phyloP scores from a whole-genome alignment of 495 filamentous ascomycete genomes.

The Penicillium riverlandense region DNA sequence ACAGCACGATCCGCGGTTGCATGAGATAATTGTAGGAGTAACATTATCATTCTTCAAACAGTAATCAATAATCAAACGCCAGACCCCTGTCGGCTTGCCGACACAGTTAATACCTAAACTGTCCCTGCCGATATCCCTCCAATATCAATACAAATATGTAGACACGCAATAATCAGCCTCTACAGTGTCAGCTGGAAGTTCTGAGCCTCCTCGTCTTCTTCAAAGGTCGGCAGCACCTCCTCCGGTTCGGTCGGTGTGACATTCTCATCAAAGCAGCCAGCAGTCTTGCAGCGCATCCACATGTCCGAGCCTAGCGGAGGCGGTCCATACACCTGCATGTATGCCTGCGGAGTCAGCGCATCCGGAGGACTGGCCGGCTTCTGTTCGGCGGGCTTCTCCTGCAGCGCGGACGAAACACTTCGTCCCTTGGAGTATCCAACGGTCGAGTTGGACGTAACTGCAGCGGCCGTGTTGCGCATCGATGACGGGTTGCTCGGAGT shows the following conservation, averaged over 20 bases:
- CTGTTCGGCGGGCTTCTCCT: slow-evolving; percentile 17
- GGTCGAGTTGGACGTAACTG: slow-evolving; percentile 63
- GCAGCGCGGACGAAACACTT: slow-evolving; percentile 45
- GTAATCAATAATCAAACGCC: neutral
- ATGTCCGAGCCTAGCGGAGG: slow-evolving; percentile 36
- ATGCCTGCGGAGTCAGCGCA: slow-evolving; percentile 33
- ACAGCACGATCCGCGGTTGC: slow-evolving; percentile 16
- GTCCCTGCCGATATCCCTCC: neutral
- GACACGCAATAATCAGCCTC: neutral
- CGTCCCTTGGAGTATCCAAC: slow-evolving; percentile 77
- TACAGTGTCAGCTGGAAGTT: slow-evolving; percentile 40
- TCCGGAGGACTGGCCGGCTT: slow-evolving; percentile 13
- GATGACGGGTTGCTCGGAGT: slow-evolving; percentile 40
- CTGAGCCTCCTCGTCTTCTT: slow-evolving; percentile 35
- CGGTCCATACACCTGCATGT: slow-evolving; percentile 35
- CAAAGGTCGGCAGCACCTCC: slow-evolving; percentile 23
- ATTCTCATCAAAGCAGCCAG: slow-evolving; percentile 29
- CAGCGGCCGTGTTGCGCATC: slow-evolving; percentile 54
- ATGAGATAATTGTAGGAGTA: too few relatives aligned
- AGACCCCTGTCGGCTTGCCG: neutral
- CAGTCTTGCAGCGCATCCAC: slow-evolving; percentile 32
- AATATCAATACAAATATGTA: neutral
- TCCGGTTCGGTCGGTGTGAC: slow-evolving; percentile 12
- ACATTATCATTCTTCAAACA: too few relatives aligned
- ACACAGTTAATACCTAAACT: neutral